A percentile compares a stretch with the other conserved stretches of the same genome.
Evolutionary conservation across 345 rosid species (phyloP).

Genomic region (Camelina laxa): DNA sequence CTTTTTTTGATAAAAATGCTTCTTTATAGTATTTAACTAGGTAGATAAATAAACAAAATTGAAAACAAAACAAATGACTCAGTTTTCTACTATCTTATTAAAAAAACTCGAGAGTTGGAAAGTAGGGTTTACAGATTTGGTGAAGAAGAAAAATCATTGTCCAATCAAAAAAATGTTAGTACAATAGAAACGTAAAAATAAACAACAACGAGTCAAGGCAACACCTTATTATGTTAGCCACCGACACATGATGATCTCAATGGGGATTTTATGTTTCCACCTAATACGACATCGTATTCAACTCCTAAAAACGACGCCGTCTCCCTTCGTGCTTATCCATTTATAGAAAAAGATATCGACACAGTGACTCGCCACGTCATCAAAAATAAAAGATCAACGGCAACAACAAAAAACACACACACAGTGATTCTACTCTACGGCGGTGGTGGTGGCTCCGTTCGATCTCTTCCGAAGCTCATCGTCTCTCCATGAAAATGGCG

Average conservation of each 20-base stretch:
- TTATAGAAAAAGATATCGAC: constrained; percentile 10
- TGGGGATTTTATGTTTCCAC: constrained; percentile 24
- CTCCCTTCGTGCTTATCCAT: constrained; percentile 25
- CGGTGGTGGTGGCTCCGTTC: constrained; percentile 21
- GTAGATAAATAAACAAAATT: too few species aligned
- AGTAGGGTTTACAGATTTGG: background rate
- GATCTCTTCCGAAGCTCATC: constrained; percentile 10
- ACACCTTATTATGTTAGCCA: background rate
- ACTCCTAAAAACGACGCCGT: constrained; percentile 3
- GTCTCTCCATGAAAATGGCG: constrained; percentile 32
- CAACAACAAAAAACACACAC: background rate
- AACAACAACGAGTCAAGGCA: background rate
- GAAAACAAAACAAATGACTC: too few species aligned
- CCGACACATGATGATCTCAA: constrained; percentile 30
- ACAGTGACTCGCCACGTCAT: constrained; percentile 31
- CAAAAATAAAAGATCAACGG: background rate
- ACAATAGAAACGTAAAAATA: background rate
- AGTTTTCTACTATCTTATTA: background rate
- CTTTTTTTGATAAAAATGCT: too few species aligned
- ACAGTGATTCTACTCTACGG: constrained; percentile 6
- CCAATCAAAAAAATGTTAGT: constrained; percentile 16
- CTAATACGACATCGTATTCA: constrained; percentile 38
- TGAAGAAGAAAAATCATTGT: background rate
- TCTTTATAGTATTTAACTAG: too few species aligned
- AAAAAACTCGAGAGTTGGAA: background rate